phyloP scores from a whole-genome alignment of 768 basidiomycete genomes.

The Panaeolus papilionaceus region DNA sequence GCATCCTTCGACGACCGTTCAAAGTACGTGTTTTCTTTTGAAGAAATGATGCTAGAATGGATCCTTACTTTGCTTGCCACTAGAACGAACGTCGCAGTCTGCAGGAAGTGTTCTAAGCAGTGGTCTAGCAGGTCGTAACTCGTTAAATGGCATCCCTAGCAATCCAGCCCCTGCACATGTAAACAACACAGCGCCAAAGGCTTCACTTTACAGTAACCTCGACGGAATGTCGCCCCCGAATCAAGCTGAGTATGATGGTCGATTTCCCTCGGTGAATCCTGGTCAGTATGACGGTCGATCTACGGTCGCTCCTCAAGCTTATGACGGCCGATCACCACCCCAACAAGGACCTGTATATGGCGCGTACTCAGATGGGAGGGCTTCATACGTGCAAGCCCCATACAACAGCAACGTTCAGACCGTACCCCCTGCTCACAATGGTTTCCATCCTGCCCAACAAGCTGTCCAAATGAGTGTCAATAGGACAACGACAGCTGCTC shows the following conservation, averaged over 20 bases:
- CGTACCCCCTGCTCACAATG: constrained; percentile 6
- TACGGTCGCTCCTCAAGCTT: background rate
- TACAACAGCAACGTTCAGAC: background rate
- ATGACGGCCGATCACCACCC: background rate
- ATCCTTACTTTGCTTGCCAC: background rate
- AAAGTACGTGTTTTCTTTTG: background rate
- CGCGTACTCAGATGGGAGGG: background rate
- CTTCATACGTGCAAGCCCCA: background rate
- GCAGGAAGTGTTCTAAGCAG: constrained; percentile 6
- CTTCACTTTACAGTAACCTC: constrained; percentile 1
- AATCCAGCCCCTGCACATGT: constrained; percentile 3
- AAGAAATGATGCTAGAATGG: background rate
- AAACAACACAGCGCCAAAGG: background rate
- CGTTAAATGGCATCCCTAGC: background rate
- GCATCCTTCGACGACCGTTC: background rate
- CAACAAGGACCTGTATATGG: background rate
- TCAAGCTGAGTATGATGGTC: background rate
- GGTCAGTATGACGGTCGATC: background rate
- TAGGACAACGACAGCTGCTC: background rate
- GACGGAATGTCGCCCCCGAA: background rate
- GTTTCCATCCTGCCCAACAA: constrained; percentile 7
- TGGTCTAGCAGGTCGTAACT: background rate
- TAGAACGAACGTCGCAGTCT: constrained; percentile 8
- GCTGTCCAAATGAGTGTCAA: constrained; percentile 2
- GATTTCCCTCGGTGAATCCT: background rate